Percentiles rank a stretch among this genome's conserved stretches.
phyloP scores from a whole-genome alignment of 768 basidiomycete species.

The Mycena galericulata region DNA sequence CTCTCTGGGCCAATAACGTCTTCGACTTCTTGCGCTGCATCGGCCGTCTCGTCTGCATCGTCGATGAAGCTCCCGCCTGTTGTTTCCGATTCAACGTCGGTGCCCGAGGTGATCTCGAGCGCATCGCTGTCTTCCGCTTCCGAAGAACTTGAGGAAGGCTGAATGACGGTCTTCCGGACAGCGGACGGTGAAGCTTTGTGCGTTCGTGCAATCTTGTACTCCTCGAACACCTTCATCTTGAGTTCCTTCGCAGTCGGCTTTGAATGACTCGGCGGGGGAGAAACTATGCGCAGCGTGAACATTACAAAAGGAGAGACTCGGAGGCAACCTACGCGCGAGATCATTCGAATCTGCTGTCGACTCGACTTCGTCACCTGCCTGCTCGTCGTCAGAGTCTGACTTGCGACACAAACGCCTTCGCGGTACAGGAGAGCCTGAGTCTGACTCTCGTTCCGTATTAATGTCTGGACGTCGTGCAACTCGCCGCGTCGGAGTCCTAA shows the following conservation, averaged over 20 bases:
- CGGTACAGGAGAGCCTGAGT: neutral
- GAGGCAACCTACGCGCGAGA: conserved; percentile 6
- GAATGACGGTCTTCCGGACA: neutral
- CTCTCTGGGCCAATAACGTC: conserved; percentile 2
- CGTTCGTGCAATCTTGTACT: neutral
- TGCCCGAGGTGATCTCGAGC: neutral
- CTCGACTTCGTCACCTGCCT: neutral
- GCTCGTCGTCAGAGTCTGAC: neutral
- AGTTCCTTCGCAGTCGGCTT: conserved; percentile 7
- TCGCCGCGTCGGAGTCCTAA: neutral
- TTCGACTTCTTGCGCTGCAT: neutral
- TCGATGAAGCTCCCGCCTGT: conserved; percentile 2
- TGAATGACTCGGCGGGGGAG: conserved; percentile 5
- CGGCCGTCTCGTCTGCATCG: neutral
- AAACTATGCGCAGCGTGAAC: neutral
- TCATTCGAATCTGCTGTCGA: conserved; percentile 13
- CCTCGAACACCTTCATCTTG: neutral
- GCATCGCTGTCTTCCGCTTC: neutral
- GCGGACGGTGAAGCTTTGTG: conserved; percentile 13
- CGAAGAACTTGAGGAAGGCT: no score
- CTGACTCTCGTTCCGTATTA: neutral
- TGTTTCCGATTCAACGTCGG: neutral
- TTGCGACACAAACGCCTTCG: neutral
- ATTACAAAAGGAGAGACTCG: neutral
- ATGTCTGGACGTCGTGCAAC: neutral